Base-by-base conservation (phyloP, 495 filamentous ascomycete species). In the Daldinia vernicosa region DNA sequence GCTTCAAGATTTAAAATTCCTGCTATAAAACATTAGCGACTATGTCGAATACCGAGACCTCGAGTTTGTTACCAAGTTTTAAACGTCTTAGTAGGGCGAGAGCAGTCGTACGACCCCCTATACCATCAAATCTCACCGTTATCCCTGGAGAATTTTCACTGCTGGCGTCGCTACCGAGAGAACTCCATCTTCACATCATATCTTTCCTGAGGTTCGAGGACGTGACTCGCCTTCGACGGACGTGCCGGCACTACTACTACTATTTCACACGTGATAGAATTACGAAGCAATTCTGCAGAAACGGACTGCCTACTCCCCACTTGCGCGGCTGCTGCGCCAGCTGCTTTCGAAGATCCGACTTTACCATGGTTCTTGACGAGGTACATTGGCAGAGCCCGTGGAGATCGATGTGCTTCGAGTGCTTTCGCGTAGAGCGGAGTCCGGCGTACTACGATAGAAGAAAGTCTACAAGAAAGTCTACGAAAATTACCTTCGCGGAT, bases 151-250 rank as follows among this genome's bases (percentile, higher is more conserved):
- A 30, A 8, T 28, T 53, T 1, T 53, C 50, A n/a, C 14, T 27
- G n/a, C 15, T 63, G 32, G 35, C 30, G 0, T 40, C 43, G 1
- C 62, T 82, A 3, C 79, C 77, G 4, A 54, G 56, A 11, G 80
- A 82, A 60, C 55, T 80, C 6, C 74, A 79, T n/a, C 70, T 79
- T 47, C 39, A 66, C 50, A 54, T 82, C 26, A 39, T 80, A 17
- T 59, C 50, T 1, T 67, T 69, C 14, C 60, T 79, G 28, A 45
- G 63, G 39, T 74, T 82, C 26, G 70, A 67, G 55, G 70, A 72
- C 56, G 70, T 78, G 5, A 55, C 74, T n/a, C 60, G 66, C 9
- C 75, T 82, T 28, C 74, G 79, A 6, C 37, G 60, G n/a, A 80
- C 79, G 4, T 78, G 76, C 75, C 75, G 71, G n/a, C 37, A 43